Evolutionary conservation across 768 basidiomycete species (phyloP).

Genomic region (Lentinula edodes): DNA sequence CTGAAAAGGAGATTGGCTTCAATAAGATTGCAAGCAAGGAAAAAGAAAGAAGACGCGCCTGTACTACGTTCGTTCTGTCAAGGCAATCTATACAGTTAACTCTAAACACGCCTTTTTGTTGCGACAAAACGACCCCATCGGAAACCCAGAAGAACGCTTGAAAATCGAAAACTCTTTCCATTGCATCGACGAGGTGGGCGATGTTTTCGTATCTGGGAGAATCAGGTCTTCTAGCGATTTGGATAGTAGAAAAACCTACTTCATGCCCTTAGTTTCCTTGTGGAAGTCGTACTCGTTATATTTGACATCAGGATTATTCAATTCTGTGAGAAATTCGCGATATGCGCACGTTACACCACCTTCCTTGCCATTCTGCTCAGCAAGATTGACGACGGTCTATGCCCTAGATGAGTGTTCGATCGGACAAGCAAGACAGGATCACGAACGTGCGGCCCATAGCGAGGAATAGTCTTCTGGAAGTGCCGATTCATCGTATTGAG

Average conservation of each 20-base stretch:
- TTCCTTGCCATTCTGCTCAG: slow-evolving; percentile 90
- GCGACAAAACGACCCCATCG: slow-evolving; percentile 60
- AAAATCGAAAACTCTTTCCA: slow-evolving; percentile 69
- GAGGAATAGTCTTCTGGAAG: slow-evolving; percentile 54
- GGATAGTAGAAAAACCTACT: slow-evolving; percentile 39
- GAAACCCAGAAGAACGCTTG: slow-evolving; percentile 56
- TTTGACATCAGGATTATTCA: slow-evolving; percentile 33
- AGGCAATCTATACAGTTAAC: slow-evolving; percentile 96
- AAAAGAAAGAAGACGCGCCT: slow-evolving; percentile 37
- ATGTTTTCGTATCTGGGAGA: slow-evolving; percentile 80
- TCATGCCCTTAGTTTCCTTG: slow-evolving; percentile 91
- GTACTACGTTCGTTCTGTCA: slow-evolving; percentile 92
- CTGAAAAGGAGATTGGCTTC: slow-evolving; percentile 28
- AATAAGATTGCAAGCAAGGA: not conserved
- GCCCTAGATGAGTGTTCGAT: slow-evolving; percentile 4
- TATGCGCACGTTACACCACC: slow-evolving; percentile 74
- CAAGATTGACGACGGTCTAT: slow-evolving; percentile 82
- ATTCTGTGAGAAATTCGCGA: slow-evolving; percentile 56
- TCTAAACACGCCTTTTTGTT: slow-evolving; percentile 83
- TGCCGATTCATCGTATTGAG: slow-evolving; percentile 68
- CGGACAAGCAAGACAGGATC: not conserved
- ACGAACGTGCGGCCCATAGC: slow-evolving; percentile 77
- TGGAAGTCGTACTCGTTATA: slow-evolving; percentile 92
- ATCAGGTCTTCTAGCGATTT: not conserved
- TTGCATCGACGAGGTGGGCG: slow-evolving; percentile 61